Conservation (phyloP, 1,139 yeast species). For the Kodamaea ohmeri region DNA sequence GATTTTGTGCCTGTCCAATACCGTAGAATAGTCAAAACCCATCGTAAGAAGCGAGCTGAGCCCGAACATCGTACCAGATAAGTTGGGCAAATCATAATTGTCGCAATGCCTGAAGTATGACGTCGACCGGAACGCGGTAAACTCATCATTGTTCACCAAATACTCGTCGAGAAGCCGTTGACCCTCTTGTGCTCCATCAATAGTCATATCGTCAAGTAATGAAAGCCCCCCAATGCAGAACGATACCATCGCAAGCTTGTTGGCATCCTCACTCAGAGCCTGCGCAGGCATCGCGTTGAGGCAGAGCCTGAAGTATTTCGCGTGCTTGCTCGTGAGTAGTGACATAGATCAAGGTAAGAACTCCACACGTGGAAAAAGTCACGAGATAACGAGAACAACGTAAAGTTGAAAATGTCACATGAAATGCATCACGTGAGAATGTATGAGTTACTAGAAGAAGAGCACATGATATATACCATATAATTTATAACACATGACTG, state of each 20-base stretch:
- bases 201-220: constrained; percentile 32
- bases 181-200: constrained; percentile 31
- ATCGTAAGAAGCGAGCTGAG: constrained; percentile 50
- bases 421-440: too few species aligned
- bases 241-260: constrained; percentile 60
- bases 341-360: background rate
- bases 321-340: constrained; percentile 36
- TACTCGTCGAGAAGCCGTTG: constrained; percentile 48
- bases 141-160: constrained; percentile 42
- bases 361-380: too few species aligned
- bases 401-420: too few species aligned
- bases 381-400: background rate
- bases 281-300: constrained; percentile 49
- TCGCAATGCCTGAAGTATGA: constrained; percentile 39
- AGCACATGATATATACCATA: too few species aligned
- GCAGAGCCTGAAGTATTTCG: constrained; percentile 49
- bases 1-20: constrained; percentile 43
- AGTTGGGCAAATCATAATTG: constrained; percentile 60
- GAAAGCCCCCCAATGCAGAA: constrained; percentile 66
- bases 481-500: too few species aligned
- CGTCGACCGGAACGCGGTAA: constrained; percentile 18
- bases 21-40: constrained; percentile 35
- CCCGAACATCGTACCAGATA: constrained; percentile 71
- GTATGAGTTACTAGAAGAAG: too few species aligned
- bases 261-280: constrained; percentile 60